Evolutionary conservation across 1,139 yeast genomes (phyloP).

Genomic region (Suhomyces chickasaworum): DNA sequence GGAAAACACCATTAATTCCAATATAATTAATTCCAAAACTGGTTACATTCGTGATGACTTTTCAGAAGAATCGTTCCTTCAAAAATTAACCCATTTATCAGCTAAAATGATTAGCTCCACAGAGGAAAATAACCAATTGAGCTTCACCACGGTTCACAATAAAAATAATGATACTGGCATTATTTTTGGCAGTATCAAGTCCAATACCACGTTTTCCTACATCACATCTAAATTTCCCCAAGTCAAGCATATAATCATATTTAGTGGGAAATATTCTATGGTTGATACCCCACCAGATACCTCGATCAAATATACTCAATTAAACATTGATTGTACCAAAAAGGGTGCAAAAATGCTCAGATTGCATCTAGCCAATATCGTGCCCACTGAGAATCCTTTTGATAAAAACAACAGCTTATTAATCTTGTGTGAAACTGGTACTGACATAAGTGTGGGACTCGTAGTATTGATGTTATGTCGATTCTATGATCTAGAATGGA

Average conservation of each 20-base stretch:
- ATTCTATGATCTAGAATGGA: conserved; percentile 48
- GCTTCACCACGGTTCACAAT: conserved; percentile 17
- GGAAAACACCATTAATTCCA: conserved; percentile 7
- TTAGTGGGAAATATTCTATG: conserved; percentile 27
- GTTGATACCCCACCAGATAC: conserved; percentile 22
- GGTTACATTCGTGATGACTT: conserved; percentile 41
- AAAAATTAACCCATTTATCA: not conserved
- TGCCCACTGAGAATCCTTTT: conserved; percentile 20
- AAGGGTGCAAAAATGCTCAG: conserved; percentile 64
- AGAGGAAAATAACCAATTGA: conserved; percentile 1
- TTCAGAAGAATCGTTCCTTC: conserved; percentile 21
- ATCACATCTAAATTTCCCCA: conserved; percentile 17
- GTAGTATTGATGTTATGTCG: conserved; percentile 53
- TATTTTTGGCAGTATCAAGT: conserved; percentile 30
- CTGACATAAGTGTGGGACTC: conserved; percentile 66
- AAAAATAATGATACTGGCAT: conserved; percentile 28
- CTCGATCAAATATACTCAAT: conserved; percentile 18
- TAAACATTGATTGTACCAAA: conserved; percentile 49
- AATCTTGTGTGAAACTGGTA: conserved; percentile 64
- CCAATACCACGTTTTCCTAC: conserved; percentile 17
- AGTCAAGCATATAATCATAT: conserved; percentile 23
- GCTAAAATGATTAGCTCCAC: not conserved
- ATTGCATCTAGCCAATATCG: conserved; percentile 39
- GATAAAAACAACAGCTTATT: conserved; percentile 25
- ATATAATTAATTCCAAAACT: conserved; percentile 30